Percentiles rank a stretch among this genome's conserved stretches.
These are phyloP conservation scores for Pestalotiopsis sp. DNA, from an alignment of 2,329 filamentous ascomycete species.

Conservation along the genomic window DNA sequence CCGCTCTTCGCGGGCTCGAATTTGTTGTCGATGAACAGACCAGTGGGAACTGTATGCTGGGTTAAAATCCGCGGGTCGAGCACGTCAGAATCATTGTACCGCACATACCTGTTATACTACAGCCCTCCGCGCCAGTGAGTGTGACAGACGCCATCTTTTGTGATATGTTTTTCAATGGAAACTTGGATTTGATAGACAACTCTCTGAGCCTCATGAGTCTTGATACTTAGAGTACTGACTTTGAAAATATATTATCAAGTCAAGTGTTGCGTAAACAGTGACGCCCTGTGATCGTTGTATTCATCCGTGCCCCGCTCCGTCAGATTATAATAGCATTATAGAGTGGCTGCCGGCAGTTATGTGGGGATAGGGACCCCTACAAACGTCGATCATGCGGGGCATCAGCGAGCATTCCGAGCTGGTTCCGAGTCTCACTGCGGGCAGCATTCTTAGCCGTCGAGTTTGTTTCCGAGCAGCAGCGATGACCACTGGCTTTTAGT, in stretches of 20 bases:
- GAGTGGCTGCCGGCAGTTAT: background rate
- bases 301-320: background rate
- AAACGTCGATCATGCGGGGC: background rate
- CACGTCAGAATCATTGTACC: background rate
- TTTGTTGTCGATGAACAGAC: slow-evolving; percentile 2
- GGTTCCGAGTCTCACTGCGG: background rate
- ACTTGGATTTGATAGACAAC: background rate
- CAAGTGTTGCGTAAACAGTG: background rate
- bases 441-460: background rate
- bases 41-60: background rate
- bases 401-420: background rate
- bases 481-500: background rate
- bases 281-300: no score
- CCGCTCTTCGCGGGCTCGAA: background rate
- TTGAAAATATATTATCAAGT: background rate
- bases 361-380: background rate
- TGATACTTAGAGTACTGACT: background rate
- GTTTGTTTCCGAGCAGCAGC: background rate
- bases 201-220: background rate
- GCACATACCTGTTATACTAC: background rate
- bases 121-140: background rate
- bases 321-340: background rate
- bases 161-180: background rate
- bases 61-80: background rate
- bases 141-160: background rate